Conservation (phyloP, 331 rosid species). For the Rosa hybrid region DNA sequence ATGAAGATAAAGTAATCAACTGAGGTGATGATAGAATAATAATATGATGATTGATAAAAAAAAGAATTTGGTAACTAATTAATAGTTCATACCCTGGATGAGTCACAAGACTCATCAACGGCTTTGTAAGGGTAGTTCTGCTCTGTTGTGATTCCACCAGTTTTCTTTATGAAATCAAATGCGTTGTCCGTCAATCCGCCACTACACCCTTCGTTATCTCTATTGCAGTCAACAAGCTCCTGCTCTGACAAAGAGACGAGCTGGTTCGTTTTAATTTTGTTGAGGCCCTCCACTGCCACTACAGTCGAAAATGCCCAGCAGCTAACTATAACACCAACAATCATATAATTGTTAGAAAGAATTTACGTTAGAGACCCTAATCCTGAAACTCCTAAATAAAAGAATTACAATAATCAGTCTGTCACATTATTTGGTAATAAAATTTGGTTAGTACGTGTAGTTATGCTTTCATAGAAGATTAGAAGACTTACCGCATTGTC, state of each 20-base stretch:
- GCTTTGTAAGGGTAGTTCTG: conserved; percentile 59
- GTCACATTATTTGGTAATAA: no score
- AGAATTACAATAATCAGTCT: no score
- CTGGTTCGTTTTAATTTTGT: conserved; percentile 53
- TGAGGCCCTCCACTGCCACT: conserved; percentile 76
- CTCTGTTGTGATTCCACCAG: conserved; percentile 69
- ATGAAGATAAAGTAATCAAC: neutral
- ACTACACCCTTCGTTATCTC: conserved; percentile 55
- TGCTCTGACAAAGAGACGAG: conserved; percentile 75
- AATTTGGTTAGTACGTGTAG: no score
- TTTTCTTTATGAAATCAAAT: conserved; percentile 53
- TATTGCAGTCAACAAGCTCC: conserved; percentile 68
- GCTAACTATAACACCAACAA: conserved; percentile 40
- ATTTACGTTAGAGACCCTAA: no score
- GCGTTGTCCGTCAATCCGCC: conserved; percentile 78
- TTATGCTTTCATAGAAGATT: no score
- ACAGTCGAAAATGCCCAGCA: conserved; percentile 89
- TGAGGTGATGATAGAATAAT: neutral
- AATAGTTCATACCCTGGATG: conserved; percentile 14
- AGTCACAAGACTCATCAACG: conserved; percentile 53
- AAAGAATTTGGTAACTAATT: neutral
- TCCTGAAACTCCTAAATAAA: no score
- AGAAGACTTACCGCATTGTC: conserved; percentile 53
- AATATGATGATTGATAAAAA: no score
- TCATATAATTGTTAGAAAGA: no score